Evolutionary conservation across 352 stramenopile genomes (phyloP).

Genomic region (Phytopythium montanum): DNA sequence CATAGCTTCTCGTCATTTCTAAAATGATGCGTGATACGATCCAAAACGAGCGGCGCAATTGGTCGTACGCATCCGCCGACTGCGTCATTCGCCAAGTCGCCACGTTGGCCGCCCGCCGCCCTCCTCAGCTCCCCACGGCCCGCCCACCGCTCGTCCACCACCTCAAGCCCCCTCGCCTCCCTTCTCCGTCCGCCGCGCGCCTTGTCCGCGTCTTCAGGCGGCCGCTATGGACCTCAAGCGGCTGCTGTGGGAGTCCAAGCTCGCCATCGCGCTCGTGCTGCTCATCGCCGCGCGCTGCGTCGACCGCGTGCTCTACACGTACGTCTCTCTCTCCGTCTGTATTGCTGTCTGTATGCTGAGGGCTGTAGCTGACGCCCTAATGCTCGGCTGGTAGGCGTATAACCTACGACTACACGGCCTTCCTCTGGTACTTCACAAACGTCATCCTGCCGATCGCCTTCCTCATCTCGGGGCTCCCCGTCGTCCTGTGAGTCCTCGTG

Average conservation of each 20-base stretch:
- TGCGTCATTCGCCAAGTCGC: neutral
- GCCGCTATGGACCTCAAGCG: conserved; percentile 60
- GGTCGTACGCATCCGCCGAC: neutral
- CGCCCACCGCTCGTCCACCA: neutral
- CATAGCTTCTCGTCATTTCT: neutral
- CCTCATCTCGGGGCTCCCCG: conserved; percentile 64
- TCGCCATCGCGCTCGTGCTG: conserved; percentile 69
- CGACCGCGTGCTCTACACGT: conserved; percentile 86
- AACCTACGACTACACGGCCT: conserved; percentile 85
- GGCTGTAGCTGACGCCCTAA: neutral
- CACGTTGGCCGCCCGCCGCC: neutral
- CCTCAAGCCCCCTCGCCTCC: neutral
- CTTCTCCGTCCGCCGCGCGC: neutral
- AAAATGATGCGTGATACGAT: neutral
- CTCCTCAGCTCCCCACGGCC: neutral
- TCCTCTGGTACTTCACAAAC: conserved; percentile 88
- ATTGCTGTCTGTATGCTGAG: neutral
- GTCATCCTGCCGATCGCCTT: conserved; percentile 79
- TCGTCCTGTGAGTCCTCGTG: conserved; percentile 51
- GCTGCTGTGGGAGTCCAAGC: conserved; percentile 81
- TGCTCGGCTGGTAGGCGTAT: conserved; percentile 43
- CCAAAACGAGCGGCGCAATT: neutral
- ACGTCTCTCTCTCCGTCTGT: conserved; percentile 14
- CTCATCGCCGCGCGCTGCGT: conserved; percentile 79
- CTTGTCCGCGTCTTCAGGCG: too few species aligned